These are phyloP conservation scores for Venturia pyrina DNA, from an alignment of 2,329 filamentous ascomycete species.

Conservation along the genomic window DNA sequence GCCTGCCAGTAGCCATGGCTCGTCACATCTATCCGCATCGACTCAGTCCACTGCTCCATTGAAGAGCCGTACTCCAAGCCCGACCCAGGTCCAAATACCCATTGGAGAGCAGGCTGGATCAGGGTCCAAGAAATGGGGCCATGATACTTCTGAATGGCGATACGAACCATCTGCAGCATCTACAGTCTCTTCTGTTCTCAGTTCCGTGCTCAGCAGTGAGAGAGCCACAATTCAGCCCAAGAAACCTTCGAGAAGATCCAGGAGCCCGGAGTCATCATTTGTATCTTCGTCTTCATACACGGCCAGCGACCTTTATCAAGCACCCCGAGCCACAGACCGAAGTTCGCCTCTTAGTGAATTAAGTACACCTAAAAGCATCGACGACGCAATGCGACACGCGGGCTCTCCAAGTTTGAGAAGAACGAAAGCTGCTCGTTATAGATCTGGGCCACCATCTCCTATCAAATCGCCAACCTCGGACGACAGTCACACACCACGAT, in stretches of 20 bases:
- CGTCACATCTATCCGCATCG: conserved; percentile 35
- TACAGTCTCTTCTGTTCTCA: conserved; percentile 7
- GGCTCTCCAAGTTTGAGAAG: conserved; percentile 23
- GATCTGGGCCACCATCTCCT: conserved; percentile 20
- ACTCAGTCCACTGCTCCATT: conserved; percentile 22
- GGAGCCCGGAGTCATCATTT: neutral
- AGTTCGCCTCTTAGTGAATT: neutral
- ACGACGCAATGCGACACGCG: conserved; percentile 26
- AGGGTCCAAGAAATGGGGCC: conserved; percentile 36
- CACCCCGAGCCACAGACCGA: neutral
- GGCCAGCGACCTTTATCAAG: neutral
- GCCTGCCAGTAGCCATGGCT: conserved; percentile 42
- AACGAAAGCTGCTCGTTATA: conserved; percentile 28
- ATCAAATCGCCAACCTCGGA: conserved; percentile 10
- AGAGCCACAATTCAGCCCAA: neutral
- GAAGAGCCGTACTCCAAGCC: conserved; percentile 35
- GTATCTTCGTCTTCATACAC: neutral
- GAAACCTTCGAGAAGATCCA: neutral
- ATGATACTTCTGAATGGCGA: conserved; percentile 24
- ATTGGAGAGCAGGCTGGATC: conserved; percentile 47
- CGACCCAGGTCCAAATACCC: conserved; percentile 48
- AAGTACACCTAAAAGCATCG: conserved; percentile 22
- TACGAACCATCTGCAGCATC: conserved; percentile 6
- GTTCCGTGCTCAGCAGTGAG: conserved; percentile 16
- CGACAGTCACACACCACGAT: neutral